These are phyloP conservation scores for Castanospermum australe DNA, from an alignment of 306 rosid species.

Conservation along the genomic window DNA sequence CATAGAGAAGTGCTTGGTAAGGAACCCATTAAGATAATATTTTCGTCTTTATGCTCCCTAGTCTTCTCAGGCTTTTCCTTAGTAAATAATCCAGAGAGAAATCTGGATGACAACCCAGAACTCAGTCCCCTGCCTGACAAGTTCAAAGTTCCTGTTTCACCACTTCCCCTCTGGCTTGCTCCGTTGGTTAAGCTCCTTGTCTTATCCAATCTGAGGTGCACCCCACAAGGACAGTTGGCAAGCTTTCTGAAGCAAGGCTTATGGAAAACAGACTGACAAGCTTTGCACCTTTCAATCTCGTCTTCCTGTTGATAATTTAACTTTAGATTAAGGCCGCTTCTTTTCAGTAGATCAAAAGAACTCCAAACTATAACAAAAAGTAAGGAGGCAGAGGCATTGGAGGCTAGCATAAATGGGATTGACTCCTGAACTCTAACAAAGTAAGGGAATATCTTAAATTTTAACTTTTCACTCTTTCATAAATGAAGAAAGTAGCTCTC, in stretches of 20 bases:
- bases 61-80: conserved; percentile 47
- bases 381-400: not conserved
- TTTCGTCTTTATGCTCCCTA: conserved; percentile 58
- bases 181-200: conserved; percentile 36
- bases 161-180: conserved; percentile 30
- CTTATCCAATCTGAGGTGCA: conserved; percentile 45
- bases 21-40: conserved; percentile 83
- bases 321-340: conserved; percentile 20
- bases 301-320: conserved; percentile 65
- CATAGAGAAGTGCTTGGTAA: conserved; percentile 68
- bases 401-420: not conserved
- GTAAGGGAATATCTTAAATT: not conserved
- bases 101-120: conserved; percentile 50
- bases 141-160: conserved; percentile 50
- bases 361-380: not conserved
- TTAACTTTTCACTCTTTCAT: not conserved
- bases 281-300: conserved; percentile 64
- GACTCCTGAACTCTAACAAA: not conserved
- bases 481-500: not conserved
- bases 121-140: conserved; percentile 54
- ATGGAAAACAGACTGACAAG: conserved; percentile 78
- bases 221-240: conserved; percentile 67
- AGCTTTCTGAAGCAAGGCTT: conserved; percentile 75
- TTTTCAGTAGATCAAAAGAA: conserved; percentile 13
- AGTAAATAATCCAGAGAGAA: conserved; percentile 66